Base-by-base conservation (phyloP, 2,329 filamentous ascomycete species). In the Basipetospora chlamydospora region DNA sequence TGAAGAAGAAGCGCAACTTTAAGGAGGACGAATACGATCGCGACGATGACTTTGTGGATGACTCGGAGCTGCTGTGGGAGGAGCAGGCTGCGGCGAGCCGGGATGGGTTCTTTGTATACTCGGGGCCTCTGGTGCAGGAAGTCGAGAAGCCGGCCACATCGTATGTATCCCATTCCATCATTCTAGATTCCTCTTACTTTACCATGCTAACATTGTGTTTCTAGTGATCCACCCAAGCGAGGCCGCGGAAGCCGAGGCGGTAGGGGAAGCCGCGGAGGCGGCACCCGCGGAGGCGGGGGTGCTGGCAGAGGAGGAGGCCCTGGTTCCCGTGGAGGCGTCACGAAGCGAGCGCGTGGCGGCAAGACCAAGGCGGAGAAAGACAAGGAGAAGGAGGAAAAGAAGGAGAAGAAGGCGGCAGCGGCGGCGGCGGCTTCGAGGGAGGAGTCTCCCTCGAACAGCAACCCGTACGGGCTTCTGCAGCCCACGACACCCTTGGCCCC, bases 41-140 rank as follows among this genome's bases (percentile, higher is more conserved):
- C 49, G 78, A 82, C 33, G 82, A 87, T 49, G 81, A 80, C 37
- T 88, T 88, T 57, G 75, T 88, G 39, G 90, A 98, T 49, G 90
- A 98, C 52, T 92, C 86, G 1, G 90, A 98, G 55, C 58, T 95
- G 51, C 68, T 92, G 1, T 96, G 88, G 88, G 85, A 96, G 57
- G 85, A 93, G 50, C 83, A 93, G 53, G 88, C 88, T 6, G 86
- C 88, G 4, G 87, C 90, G 32, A 88, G 84, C 46, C 84, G 88
- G 47, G 90, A 96, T 53, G 90, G 90, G 1, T 98, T 96, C 63
- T 98, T 96, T 54, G 90, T 98, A 2, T 98, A 95, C 58, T 92
- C 84, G 42, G 90, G 90, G 3, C 88, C 88, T 7, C 64, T 98
- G 32, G 73, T 96, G 16, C 81, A 81, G 5, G 86, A 93, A 57